Percentiles rank a stretch among this genome's conserved stretches.
phyloP scores from a whole-genome alignment of 2,329 filamentous ascomycete species.

The Albifimbria verrucaria region DNA sequence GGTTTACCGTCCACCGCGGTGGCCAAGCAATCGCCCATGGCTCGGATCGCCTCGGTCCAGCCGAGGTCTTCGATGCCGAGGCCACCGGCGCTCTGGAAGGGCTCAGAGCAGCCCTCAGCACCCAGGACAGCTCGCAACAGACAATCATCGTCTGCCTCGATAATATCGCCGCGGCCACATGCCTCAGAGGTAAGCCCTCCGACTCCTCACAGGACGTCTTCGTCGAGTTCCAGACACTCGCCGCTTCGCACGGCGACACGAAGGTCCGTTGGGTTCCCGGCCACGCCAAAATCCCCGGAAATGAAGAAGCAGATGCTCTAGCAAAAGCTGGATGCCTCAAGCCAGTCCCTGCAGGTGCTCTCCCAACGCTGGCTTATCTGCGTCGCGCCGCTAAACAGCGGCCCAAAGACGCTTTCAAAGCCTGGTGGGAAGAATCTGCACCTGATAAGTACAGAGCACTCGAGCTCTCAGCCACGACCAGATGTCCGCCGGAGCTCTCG shows the following conservation, averaged over 20 bases:
- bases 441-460: not conserved
- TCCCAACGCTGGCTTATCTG: not conserved
- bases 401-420: conserved; percentile 3
- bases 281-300: not conserved
- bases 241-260: not conserved
- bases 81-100: not conserved
- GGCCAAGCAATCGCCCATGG: conserved; percentile 2
- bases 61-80: not conserved
- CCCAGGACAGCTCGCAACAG: not conserved
- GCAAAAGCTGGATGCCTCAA: not conserved
- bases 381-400: not conserved
- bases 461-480: not conserved
- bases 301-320: not conserved
- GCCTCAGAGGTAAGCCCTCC: not conserved
- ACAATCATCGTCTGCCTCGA: not conserved
- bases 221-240: not conserved
- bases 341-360: not conserved
- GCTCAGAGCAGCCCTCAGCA: not conserved
- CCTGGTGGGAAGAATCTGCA: conserved; percentile 5
- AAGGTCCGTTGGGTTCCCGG: not conserved
- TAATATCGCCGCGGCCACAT: not conserved
- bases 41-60: not conserved
- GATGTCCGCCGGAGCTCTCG: not conserved
- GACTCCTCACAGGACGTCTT: not conserved
- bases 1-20: conserved; percentile 9